These are phyloP conservation scores for Starmera dryadoides DNA, from an alignment of 805 yeast genomes.

Conservation along the genomic window DNA sequence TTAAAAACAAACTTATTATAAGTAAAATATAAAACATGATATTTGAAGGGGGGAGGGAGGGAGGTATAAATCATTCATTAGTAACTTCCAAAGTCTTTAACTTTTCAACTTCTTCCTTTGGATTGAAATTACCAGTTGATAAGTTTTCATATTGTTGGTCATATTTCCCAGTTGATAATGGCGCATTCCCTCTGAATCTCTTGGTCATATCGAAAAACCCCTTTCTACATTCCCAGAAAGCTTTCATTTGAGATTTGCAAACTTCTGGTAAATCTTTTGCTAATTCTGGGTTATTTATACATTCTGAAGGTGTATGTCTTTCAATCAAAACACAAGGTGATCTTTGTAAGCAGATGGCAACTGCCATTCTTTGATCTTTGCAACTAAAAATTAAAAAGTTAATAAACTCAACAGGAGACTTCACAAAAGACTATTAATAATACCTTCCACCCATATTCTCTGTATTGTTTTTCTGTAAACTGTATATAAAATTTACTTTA, in stretches of 20 bases:
- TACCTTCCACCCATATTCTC: slow-evolving; percentile 57
- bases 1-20: no score
- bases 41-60: no score
- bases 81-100: slow-evolving; percentile 53
- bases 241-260: slow-evolving; percentile 76
- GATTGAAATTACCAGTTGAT: slow-evolving; percentile 74
- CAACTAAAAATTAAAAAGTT: slow-evolving; percentile 44
- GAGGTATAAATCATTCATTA: slow-evolving; percentile 30
- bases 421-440: slow-evolving; percentile 10
- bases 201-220: slow-evolving; percentile 90
- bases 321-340: slow-evolving; percentile 94
- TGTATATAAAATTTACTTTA: no score
- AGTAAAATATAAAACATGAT: no score
- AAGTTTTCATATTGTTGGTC: slow-evolving; percentile 81
- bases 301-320: slow-evolving; percentile 82
- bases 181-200: slow-evolving; percentile 90
- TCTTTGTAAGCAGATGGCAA: slow-evolving; percentile 90
- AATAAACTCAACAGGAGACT: no score
- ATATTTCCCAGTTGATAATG: slow-evolving; percentile 85
- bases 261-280: slow-evolving; percentile 76
- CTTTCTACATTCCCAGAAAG: slow-evolving; percentile 84
- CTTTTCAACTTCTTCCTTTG: slow-evolving; percentile 73
- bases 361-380: slow-evolving; percentile 89
- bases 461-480: no score
- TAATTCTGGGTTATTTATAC: slow-evolving; percentile 75